Percentiles rank a stretch among this genome's conserved stretches.
Conservation (phyloP, 1,139 yeast genomes). For the Suhomyces panamericanus region DNA sequence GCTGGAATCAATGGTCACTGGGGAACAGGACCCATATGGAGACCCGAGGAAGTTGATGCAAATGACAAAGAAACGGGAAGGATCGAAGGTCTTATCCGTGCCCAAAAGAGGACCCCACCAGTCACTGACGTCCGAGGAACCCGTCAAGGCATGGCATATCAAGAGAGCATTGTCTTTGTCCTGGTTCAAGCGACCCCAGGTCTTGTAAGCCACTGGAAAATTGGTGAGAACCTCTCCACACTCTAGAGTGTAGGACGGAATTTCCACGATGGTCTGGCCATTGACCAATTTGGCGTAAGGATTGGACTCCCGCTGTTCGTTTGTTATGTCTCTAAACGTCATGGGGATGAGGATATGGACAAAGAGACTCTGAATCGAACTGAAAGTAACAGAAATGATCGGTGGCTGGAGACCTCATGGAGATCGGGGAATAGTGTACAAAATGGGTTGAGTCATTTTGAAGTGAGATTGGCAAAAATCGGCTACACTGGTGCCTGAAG, state of each 20-base stretch:
- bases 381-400: too few species aligned
- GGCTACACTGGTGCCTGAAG: too few species aligned
- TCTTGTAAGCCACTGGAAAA: conserved; percentile 92
- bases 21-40: conserved; percentile 95
- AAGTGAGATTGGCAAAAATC: too few species aligned
- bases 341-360: not conserved
- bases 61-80: conserved; percentile 77
- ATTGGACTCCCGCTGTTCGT: conserved; percentile 52
- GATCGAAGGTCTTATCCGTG: conserved; percentile 84
- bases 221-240: conserved; percentile 73
- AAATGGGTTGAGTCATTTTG: too few species aligned
- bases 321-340: conserved; percentile 40
- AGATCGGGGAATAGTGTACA: too few species aligned
- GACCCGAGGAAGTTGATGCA: conserved; percentile 92
- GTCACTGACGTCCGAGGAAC: conserved; percentile 91
- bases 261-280: conserved; percentile 77
- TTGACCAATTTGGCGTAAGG: conserved; percentile 72
- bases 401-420: too few species aligned
- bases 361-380: too few species aligned
- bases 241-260: conserved; percentile 77
- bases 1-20: conserved; percentile 70
- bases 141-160: conserved; percentile 93
- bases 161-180: conserved; percentile 73
- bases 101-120: conserved; percentile 99
- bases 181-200: conserved; percentile 79